phyloP scores from a whole-genome alignment of 2,329 filamentous ascomycete species.

The Epichloe scottii region DNA sequence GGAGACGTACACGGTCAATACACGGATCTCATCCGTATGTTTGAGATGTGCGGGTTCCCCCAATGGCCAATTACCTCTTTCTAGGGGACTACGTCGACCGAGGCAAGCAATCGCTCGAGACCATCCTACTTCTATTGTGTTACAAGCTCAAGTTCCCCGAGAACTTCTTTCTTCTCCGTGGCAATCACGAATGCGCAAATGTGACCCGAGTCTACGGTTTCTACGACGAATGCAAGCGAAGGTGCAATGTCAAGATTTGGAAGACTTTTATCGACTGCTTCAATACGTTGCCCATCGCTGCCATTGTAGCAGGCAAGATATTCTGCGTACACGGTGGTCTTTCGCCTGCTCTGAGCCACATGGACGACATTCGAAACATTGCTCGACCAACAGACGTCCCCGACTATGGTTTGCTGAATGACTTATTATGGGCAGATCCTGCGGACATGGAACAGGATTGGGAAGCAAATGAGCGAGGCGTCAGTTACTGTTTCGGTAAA shows the following conservation, averaged over 20 bases:
- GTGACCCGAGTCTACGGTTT: constrained; percentile 94
- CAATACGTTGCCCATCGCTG: constrained; percentile 86
- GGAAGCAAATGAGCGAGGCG: constrained; percentile 93
- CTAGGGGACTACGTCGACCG: constrained; percentile 93
- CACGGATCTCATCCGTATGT: constrained; percentile 89
- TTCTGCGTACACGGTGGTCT: constrained; percentile 95
- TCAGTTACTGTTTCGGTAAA: constrained; percentile 97
- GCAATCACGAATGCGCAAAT: constrained; percentile 95
- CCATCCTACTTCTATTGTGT: constrained; percentile 80
- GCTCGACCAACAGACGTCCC: constrained; percentile 92
- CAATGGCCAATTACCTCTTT: constrained; percentile 84
- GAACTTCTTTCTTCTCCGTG: constrained; percentile 90
- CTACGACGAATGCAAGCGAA: constrained; percentile 94
- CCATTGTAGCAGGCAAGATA: constrained; percentile 95
- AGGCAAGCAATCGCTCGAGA: constrained; percentile 91
- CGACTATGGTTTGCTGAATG: constrained; percentile 89
- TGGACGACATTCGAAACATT: constrained; percentile 97
- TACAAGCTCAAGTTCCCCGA: constrained; percentile 97
- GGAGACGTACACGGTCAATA: constrained; percentile 96
- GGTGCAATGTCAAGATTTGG: constrained; percentile 96
- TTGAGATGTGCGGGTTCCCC: constrained; percentile 96
- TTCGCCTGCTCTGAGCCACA: constrained; percentile 82
- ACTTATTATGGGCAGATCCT: constrained; percentile 92
- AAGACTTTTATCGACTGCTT: constrained; percentile 97
- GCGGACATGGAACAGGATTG: constrained; percentile 97